Conservation (phyloP, 176 grass and related monocot species). For the Aegilops sharonensis region DNA sequence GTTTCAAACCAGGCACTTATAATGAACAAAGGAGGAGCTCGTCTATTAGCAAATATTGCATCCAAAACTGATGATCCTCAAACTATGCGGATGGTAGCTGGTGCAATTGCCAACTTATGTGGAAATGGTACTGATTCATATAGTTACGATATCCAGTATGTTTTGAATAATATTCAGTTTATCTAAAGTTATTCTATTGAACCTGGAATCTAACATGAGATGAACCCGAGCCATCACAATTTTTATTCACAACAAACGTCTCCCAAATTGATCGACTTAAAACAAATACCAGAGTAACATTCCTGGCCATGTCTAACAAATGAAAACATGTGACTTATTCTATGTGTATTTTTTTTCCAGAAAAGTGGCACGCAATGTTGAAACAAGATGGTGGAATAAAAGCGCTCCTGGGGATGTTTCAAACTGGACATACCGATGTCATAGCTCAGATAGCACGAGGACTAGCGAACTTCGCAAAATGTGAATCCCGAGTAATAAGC, state of each 20-base stretch:
- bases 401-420: slow-evolving; percentile 71
- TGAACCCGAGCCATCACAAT: not conserved
- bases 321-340: not conserved
- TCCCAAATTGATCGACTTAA: not conserved
- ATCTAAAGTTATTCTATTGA: not conserved
- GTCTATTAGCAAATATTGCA: slow-evolving; percentile 80
- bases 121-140: slow-evolving; percentile 68
- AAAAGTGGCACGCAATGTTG: slow-evolving; percentile 71
- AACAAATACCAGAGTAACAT: not conserved
- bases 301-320: not conserved
- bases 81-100: slow-evolving; percentile 92
- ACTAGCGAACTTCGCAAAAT: slow-evolving; percentile 96
- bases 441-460: slow-evolving; percentile 93
- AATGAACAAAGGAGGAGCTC: slow-evolving; percentile 88
- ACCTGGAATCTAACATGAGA: not conserved
- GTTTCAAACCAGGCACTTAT: slow-evolving; percentile 79
- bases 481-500: slow-evolving; percentile 85
- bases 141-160: not conserved
- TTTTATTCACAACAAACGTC: not conserved
- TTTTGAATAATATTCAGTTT: not conserved
- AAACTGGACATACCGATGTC: slow-evolving; percentile 66
- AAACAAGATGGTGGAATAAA: slow-evolving; percentile 92
- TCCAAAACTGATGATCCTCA: slow-evolving; percentile 78
- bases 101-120: slow-evolving; percentile 97
- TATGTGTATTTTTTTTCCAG: slow-evolving; percentile 26